These are phyloP conservation scores for Polyplosphaeria fusca DNA, from an alignment of 495 filamentous ascomycete species.

Conservation along the genomic window DNA sequence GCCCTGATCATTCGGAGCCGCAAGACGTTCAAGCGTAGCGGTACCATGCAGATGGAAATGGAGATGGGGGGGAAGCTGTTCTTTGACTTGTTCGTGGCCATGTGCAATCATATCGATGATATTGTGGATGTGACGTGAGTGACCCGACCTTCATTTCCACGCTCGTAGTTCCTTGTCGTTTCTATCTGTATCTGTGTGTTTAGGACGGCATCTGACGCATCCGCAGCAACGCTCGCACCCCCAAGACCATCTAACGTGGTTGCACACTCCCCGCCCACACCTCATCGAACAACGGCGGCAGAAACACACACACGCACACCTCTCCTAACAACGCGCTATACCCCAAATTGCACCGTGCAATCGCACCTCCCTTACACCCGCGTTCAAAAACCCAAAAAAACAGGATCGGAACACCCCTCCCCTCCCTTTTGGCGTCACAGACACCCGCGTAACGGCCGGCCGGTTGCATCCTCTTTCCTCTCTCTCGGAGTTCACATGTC, in stretches of 20 bases:
- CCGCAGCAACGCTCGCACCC: conserved; percentile 37
- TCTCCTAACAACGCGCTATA: conserved; percentile 2
- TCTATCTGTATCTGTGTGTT: too few species aligned
- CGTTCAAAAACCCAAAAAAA: conserved; percentile 22
- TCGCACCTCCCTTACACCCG: conserved; percentile 3
- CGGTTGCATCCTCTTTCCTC: conserved; percentile 6
- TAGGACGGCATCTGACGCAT: too few species aligned
- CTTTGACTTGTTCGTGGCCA: conserved; percentile 94
- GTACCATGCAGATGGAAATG: conserved; percentile 98
- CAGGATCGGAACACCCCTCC: conserved; percentile 13
- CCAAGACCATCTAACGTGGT: conserved; percentile 31
- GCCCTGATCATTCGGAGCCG: conserved; percentile 90
- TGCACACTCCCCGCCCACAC: neutral
- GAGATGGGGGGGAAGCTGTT: conserved; percentile 85
- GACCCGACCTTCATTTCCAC: too few species aligned
- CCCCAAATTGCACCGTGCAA: conserved; percentile 25
- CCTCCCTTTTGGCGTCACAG: neutral
- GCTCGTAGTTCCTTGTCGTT: too few species aligned
- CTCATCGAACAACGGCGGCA: neutral
- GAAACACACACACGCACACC: conserved; percentile 8
- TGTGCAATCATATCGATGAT: conserved; percentile 80
- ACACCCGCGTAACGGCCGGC: conserved; percentile 9
- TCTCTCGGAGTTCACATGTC: neutral
- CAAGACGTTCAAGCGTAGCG: conserved; percentile 91
- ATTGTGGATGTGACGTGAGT: conserved; percentile 33